phyloP scores from a whole-genome alignment of 225 moss, liverwort and hornwort species.

The Neckera pumila region DNA sequence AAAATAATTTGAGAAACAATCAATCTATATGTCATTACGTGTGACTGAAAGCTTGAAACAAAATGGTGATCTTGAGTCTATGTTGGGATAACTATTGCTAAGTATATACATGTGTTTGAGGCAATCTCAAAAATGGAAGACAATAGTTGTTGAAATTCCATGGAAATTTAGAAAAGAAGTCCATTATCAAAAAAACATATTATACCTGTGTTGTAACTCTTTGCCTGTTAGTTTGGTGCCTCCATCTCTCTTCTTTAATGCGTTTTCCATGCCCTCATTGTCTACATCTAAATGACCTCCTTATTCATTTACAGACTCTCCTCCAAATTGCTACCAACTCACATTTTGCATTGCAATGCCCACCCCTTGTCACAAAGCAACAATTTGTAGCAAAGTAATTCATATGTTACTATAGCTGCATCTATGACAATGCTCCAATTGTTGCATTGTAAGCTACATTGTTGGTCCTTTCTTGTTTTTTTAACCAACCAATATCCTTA shows the following conservation, averaged over 20 bases:
- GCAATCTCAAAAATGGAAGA: not conserved
- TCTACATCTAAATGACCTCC: not conserved
- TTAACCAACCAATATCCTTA: not conserved
- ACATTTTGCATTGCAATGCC: rapidly evolving
- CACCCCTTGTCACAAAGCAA: rapidly evolving
- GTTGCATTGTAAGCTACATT: not conserved
- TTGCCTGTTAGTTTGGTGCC: rapidly evolving
- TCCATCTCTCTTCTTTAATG: not conserved
- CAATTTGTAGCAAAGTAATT: not conserved
- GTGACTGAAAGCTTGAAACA: not conserved
- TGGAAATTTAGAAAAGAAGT: not conserved
- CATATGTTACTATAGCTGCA: not conserved
- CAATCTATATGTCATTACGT: not conserved
- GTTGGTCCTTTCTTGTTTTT: not conserved
- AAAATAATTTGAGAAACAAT: not conserved
- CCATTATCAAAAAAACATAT: not conserved
- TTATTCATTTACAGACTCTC: not conserved
- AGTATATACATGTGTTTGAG: rapidly evolving
- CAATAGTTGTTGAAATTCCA: not conserved
- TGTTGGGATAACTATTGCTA: rapidly evolving
- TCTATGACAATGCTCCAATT: rapidly evolving
- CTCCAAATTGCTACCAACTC: not conserved
- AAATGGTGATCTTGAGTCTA: rapidly evolving
- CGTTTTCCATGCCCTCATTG: not conserved
- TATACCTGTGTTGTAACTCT: too few relatives aligned